Conservation (phyloP, 2,329 filamentous ascomycete species). For the Curvularia sp. region DNA sequence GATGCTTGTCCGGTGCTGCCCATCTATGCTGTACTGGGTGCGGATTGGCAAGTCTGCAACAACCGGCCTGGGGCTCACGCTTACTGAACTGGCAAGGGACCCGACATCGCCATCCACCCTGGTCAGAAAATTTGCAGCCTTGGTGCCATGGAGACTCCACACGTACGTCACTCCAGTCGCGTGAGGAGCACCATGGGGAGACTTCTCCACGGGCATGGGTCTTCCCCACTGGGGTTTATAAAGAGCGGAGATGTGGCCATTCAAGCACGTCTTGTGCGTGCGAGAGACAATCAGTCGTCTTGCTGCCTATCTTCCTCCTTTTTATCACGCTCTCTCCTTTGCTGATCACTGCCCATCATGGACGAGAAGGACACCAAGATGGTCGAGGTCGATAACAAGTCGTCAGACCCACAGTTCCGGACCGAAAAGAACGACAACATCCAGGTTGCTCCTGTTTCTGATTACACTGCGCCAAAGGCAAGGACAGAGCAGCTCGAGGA, state of each 20-base stretch:
- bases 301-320: constrained; percentile 11
- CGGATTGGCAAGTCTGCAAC: constrained; percentile 27
- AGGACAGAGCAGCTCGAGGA: constrained; percentile 44
- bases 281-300: constrained; percentile 17
- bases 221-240: constrained; percentile 36
- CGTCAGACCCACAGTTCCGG: constrained; percentile 20
- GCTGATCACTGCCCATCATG: constrained; percentile 32
- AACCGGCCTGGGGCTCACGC: constrained; percentile 21
- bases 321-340: constrained; percentile 12
- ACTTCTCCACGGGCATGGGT: constrained; percentile 30
- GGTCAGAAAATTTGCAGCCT: constrained; percentile 30
- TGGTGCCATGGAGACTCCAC: constrained; percentile 38
- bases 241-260: constrained; percentile 29
- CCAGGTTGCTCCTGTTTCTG: constrained; percentile 27
- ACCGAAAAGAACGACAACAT: constrained; percentile 32
- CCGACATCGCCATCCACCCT: constrained; percentile 21
- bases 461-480: constrained; percentile 41
- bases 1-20: constrained; percentile 33
- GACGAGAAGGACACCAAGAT: constrained; percentile 38
- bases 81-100: constrained; percentile 15
- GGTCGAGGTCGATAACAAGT: constrained; percentile 14
- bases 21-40: constrained; percentile 24
- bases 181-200: constrained; percentile 31
- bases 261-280: constrained; percentile 8
- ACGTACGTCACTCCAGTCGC: constrained; percentile 24